phyloP scores from a whole-genome alignment of 2,329 filamentous ascomycete genomes.

The Fonsecaea pugnacius region DNA sequence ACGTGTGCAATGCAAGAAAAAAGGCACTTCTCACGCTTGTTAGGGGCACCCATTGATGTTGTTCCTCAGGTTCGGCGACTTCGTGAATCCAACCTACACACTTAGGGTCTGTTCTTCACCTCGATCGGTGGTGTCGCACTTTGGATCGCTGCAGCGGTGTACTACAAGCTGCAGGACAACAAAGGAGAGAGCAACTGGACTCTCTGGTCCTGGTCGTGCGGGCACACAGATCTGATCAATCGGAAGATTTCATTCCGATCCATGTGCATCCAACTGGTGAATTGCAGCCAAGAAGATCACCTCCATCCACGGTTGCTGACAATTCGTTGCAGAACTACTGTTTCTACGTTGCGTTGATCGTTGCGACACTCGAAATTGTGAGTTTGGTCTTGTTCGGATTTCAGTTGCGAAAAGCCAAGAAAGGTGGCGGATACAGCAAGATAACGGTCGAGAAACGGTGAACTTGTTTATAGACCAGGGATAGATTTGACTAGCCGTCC shows the following conservation, averaged over 20 bases:
- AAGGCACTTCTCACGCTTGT: conserved; percentile 4
- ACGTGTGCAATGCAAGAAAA: background rate
- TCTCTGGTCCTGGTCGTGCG: conserved; percentile 23
- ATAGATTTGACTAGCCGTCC: too few relatives aligned
- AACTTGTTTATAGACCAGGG: too few relatives aligned
- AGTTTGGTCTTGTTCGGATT: conserved; percentile 13
- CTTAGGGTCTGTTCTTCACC: conserved; percentile 13
- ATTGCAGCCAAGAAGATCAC: too few relatives aligned
- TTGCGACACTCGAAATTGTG: conserved; percentile 4
- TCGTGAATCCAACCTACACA: conserved; percentile 14
- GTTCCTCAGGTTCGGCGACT: conserved; percentile 12
- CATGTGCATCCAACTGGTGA: conserved; percentile 29
- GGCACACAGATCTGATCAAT: conserved; percentile 16
- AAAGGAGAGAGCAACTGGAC: conserved; percentile 16
- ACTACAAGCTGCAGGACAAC: conserved; percentile 24
- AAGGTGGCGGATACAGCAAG: conserved; percentile 5
- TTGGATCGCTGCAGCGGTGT: conserved; percentile 22
- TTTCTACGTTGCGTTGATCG: conserved; percentile 9
- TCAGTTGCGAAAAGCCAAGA: background rate
- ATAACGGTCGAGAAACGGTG: background rate
- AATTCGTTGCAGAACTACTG: conserved; percentile 4
- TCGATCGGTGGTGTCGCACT: conserved; percentile 12
- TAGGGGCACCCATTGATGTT: background rate
- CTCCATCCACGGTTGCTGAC: background rate
- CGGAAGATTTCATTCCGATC: conserved; percentile 20